Conservation (phyloP, 2,329 filamentous ascomycete genomes). For the Emergomyces orientalis region DNA sequence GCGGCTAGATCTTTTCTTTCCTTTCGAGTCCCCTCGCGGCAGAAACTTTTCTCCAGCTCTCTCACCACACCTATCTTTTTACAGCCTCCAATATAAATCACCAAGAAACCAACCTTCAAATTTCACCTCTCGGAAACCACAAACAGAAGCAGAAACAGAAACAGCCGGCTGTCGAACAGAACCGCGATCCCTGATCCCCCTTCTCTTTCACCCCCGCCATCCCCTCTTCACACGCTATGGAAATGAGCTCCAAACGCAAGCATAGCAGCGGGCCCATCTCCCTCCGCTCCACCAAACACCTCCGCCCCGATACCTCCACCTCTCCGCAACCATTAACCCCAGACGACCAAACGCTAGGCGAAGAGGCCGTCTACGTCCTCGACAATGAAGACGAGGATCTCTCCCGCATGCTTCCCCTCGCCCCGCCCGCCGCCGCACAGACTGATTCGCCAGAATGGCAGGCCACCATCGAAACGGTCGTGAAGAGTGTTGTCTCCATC, state of each 20-base stretch:
- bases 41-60: neutral
- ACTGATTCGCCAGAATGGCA: conserved; percentile 80
- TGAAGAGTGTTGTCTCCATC: conserved; percentile 95
- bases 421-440: conserved; percentile 7
- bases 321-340: conserved; percentile 28
- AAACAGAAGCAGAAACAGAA: neutral
- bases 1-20: neutral
- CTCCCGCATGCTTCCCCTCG: conserved; percentile 25
- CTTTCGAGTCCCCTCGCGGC: neutral
- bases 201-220: conserved; percentile 9
- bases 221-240: conserved; percentile 31
- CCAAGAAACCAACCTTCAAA: neutral
- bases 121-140: neutral
- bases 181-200: neutral
- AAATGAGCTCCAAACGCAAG: conserved; percentile 49
- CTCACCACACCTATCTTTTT: neutral
- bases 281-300: conserved; percentile 48
- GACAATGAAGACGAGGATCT: conserved; percentile 37
- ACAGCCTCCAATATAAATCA: neutral
- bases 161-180: neutral
- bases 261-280: conserved; percentile 39
- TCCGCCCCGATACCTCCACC: conserved; percentile 39
- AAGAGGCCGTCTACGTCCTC: conserved; percentile 32
- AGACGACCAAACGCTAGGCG: conserved; percentile 32
- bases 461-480: conserved; percentile 85